phyloP scores from a whole-genome alignment of 345 rosid genomes.

The Rubroshorea leprosula region DNA sequence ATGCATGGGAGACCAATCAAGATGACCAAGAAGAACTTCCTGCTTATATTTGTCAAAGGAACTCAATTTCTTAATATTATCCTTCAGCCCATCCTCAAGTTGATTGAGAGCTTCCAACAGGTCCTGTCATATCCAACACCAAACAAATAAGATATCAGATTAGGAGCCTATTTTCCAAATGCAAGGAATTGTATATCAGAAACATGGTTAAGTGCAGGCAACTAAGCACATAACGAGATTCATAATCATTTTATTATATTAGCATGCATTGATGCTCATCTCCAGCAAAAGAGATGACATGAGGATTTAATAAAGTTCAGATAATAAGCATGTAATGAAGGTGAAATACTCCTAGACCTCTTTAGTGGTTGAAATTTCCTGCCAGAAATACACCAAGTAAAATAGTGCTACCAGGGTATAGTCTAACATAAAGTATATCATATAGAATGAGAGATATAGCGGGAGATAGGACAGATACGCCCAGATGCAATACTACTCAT shows the following conservation, averaged over 20 bases:
- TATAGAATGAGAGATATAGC: no score
- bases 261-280: not conserved
- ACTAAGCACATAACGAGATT: not conserved
- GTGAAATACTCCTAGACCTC: not conserved
- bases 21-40: conserved; percentile 92
- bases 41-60: conserved; percentile 94
- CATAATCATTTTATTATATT: not conserved
- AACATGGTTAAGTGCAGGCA: no score
- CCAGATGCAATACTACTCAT: not conserved
- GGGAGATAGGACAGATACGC: no score
- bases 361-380: not conserved
- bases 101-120: conserved; percentile 77
- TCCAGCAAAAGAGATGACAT: not conserved
- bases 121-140: conserved; percentile 42
- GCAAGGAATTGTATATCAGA: not conserved
- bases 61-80: conserved; percentile 77
- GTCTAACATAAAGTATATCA: not conserved
- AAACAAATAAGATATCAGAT: not conserved
- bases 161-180: not conserved
- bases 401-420: not conserved
- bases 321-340: not conserved
- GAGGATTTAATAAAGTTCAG: not conserved
- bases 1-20: conserved; percentile 99
- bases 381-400: not conserved
- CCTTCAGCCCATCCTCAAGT: conserved; percentile 78